Base-by-base conservation (phyloP, 495 filamentous ascomycete species). In the Daldinia grandis region DNA sequence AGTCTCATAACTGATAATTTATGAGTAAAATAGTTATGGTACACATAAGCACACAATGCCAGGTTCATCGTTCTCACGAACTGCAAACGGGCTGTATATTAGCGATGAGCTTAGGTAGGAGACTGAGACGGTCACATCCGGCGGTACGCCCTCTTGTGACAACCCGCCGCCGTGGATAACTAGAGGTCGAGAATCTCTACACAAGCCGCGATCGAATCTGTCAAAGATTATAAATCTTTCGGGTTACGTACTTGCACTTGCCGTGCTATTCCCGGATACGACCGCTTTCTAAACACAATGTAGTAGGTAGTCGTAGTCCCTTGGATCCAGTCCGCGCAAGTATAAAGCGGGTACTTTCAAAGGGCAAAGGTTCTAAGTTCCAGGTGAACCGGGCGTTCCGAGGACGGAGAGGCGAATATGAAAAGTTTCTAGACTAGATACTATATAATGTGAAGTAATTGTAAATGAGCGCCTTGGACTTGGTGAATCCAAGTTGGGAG, bases 381-480 rank as follows among this genome's bases (percentile, higher is more conserved):
- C 21, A 53, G 49, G 6, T 53, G 60, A 28, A 54, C 60, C 33
- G 21, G 15, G 49, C 9, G 33, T 64, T 57, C 62, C 53, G 62
- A 57, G 37, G 51, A 64, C 62, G 62, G 62, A 64, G 51, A 64
- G 62, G 49, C 60, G 33, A 55, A 17, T 7, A 15, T 30, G 49
- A 53, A 30, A 53, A 53, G 49, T n/a, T 30, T 30, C 25, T 51
- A 28, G 49, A 4, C 10, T 28, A 28, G 25, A 28, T 27, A 27
- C 17, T 4, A 51, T 51, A 6, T 51, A 30, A 28, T 30, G n/a
- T 24, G 49, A 28, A 4, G 49, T 30, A 30, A 5, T n/a, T 30
- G 4, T 10, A 30, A 47, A 53, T 30, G 14, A 9, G 25, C 12
- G 7, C 30, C 25, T 53, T n/a, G 1, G 27, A 30, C 8, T 47